Evolutionary conservation across 305 asterid genomes (phyloP).

Genomic region (Rubia occidens): DNA sequence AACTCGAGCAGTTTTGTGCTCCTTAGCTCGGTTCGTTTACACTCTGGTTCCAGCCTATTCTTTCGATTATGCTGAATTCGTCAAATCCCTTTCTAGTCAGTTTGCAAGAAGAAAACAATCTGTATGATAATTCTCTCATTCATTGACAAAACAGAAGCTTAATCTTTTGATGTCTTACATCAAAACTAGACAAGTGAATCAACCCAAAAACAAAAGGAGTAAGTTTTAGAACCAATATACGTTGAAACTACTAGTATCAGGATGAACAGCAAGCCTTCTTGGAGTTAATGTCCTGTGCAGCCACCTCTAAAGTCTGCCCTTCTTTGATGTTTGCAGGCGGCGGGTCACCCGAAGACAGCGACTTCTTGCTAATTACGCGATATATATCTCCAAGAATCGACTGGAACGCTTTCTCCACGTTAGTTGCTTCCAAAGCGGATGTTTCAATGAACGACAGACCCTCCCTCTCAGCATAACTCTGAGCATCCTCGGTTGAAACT

Average conservation of each 20-base stretch:
- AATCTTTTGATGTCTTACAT: slow-evolving; percentile 4
- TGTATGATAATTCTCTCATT: neutral
- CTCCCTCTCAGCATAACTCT: slow-evolving; percentile 57
- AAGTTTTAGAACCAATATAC: slow-evolving; percentile 1
- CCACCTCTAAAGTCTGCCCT: slow-evolving; percentile 38
- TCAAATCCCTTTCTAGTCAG: neutral
- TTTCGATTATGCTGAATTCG: neutral
- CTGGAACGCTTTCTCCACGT: slow-evolving; percentile 62
- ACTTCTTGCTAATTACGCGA: slow-evolving; percentile 54
- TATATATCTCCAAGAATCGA: slow-evolving; percentile 55
- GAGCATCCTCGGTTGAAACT: slow-evolving; percentile 64
- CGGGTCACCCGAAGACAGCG: slow-evolving; percentile 37
- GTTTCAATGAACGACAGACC: slow-evolving; percentile 68
- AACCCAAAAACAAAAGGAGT: neutral
- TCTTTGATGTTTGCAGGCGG: slow-evolving; percentile 33
- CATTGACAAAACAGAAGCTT: neutral
- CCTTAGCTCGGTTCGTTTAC: too few species aligned
- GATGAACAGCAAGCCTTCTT: slow-evolving; percentile 42
- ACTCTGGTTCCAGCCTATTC: neutral
- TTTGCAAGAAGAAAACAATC: neutral
- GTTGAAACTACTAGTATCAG: slow-evolving; percentile 6
- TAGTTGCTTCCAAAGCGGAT: slow-evolving; percentile 61
- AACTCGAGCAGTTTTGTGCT: too few species aligned
- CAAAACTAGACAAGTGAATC: neutral
- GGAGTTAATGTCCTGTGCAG: slow-evolving; percentile 26